These are phyloP conservation scores for Trametes sanguinea DNA, from an alignment of 768 basidiomycete genomes.

Conservation along the genomic window DNA sequence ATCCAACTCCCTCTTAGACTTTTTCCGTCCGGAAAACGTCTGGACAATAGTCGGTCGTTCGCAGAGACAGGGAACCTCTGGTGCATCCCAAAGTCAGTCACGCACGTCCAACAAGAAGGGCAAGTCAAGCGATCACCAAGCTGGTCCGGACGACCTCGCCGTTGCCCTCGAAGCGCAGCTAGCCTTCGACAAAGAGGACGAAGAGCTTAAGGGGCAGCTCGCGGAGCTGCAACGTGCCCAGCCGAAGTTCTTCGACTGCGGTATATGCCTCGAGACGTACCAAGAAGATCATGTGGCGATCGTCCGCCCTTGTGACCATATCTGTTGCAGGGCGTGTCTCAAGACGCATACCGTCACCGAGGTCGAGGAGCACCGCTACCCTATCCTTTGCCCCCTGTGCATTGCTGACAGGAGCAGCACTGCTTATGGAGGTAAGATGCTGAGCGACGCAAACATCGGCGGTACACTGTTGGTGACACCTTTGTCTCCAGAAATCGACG, in stretches of 20 bases:
- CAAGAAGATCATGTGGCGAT: slow-evolving; percentile 44
- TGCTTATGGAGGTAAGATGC: slow-evolving; percentile 37
- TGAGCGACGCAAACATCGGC: neutral
- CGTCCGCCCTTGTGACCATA: slow-evolving; percentile 51
- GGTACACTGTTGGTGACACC: neutral
- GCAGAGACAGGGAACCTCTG: too few species aligned
- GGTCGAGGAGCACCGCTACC: slow-evolving; percentile 55
- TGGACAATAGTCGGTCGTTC: too few species aligned
- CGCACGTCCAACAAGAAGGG: too few species aligned
- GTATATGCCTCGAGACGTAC: slow-evolving; percentile 55
- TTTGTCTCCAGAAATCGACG: slow-evolving; percentile 39
- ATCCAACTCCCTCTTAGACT: too few species aligned
- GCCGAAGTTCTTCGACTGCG: slow-evolving; percentile 49
- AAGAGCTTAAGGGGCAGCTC: slow-evolving; percentile 38
- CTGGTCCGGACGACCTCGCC: neutral
- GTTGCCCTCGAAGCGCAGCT: slow-evolving; percentile 36
- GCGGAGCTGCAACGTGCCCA: slow-evolving; percentile 30
- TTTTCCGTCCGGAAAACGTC: too few species aligned
- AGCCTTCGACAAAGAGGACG: slow-evolving; percentile 45
- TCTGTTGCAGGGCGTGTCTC: slow-evolving; percentile 57
- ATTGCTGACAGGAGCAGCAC: slow-evolving; percentile 29
- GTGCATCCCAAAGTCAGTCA: too few species aligned
- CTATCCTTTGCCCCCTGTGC: slow-evolving; percentile 65
- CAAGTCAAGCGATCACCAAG: neutral
- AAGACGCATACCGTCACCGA: slow-evolving; percentile 43